These are phyloP conservation scores for Heliosperma pusillum DNA, from an alignment of 148 eudicot genomes.

Conservation along the genomic window DNA sequence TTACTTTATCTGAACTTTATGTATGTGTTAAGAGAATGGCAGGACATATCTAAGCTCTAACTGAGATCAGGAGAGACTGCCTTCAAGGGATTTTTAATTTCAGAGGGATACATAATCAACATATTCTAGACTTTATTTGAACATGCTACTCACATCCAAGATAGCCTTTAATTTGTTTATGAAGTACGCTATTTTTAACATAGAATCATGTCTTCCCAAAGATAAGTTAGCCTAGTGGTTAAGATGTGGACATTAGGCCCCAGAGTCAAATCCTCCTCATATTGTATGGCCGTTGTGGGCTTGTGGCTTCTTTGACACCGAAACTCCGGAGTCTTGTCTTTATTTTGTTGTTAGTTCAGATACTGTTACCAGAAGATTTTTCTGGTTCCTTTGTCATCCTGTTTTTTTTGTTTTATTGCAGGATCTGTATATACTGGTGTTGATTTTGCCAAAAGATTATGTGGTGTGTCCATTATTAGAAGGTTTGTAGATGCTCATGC, in stretches of 20 bases:
- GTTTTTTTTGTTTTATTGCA: constrained; percentile 33
- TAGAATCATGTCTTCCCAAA: background rate
- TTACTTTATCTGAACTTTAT: background rate
- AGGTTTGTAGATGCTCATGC: constrained; percentile 41
- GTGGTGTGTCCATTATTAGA: constrained; percentile 91
- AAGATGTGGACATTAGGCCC: background rate
- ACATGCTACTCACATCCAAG: background rate
- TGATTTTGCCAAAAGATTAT: constrained; percentile 89
- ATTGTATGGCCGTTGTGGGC: background rate
- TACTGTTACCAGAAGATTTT: constrained; percentile 2
- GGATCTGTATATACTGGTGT: constrained; percentile 94
- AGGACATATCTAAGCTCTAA: background rate
- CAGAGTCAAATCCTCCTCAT: background rate
- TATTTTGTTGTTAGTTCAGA: background rate
- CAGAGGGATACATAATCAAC: background rate
- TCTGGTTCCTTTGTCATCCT: background rate
- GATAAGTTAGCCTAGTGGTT: background rate
- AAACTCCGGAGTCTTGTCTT: background rate
- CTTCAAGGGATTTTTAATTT: background rate
- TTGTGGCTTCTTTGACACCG: background rate
- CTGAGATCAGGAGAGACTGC: background rate
- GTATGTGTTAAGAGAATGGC: background rate
- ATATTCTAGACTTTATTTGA: background rate
- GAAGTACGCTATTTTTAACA: constrained; percentile 4
- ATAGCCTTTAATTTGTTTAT: constrained; percentile 9